phyloP scores from a whole-genome alignment of 192 early-diverging fungal species.

The Backusella luteola region DNA sequence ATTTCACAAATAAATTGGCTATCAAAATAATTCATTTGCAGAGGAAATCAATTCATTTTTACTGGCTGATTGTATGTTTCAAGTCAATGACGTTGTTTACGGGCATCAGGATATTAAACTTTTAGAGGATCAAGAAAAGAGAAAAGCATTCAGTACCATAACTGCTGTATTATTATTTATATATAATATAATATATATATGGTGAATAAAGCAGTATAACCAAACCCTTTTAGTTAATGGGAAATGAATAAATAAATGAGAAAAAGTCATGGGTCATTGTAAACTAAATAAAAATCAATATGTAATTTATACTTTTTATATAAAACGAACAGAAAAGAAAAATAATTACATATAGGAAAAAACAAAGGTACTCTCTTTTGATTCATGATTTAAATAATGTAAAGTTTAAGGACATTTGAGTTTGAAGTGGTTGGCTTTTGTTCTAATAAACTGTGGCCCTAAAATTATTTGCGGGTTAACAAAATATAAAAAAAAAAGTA shows the following conservation, averaged over 20 bases:
- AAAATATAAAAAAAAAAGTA: neutral
- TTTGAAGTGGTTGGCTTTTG: neutral
- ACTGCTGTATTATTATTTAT: neutral
- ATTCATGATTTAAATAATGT: neutral
- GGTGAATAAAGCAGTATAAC: neutral
- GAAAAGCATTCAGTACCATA: neutral
- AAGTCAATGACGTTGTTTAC: neutral
- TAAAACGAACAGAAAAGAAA: neutral
- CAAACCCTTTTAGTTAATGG: neutral
- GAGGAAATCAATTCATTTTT: neutral
- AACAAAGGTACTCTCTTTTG: neutral
- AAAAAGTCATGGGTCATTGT: neutral
- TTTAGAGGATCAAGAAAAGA: neutral
- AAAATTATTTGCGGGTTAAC: neutral
- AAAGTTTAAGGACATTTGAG: constrained; percentile 2
- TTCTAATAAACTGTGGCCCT: neutral
- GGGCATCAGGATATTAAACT: neutral
- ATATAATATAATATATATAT: neutral
- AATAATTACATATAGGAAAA: neutral
- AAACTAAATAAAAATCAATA: neutral
- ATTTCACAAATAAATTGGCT: neutral
- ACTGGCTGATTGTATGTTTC: neutral
- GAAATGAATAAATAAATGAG: neutral
- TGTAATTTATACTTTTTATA: neutral
- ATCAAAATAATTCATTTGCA: constrained; percentile 8